Conservation (phyloP, 768 basidiomycete genomes). For the Rhodosporidiobolus sp. region DNA sequence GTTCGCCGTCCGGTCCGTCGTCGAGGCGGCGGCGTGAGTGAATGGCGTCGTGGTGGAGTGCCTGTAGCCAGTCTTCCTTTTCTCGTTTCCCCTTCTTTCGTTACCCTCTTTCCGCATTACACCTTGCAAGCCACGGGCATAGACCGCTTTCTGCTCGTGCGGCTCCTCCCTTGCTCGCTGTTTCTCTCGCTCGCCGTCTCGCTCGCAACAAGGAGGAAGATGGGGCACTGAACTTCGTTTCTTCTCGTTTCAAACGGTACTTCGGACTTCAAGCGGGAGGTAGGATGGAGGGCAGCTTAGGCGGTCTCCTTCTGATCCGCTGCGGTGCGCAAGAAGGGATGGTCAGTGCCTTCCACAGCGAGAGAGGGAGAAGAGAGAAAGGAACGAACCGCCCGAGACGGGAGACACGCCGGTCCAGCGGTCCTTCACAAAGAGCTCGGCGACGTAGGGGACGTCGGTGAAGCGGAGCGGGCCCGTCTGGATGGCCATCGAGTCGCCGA, state of each 20-base stretch:
- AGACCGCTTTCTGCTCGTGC: too few species aligned
- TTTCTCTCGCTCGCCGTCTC: too few species aligned
- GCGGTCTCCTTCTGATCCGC: slow-evolving; percentile 29
- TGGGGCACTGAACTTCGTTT: too few species aligned
- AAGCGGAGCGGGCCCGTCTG: slow-evolving; percentile 18
- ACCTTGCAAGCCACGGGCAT: too few species aligned
- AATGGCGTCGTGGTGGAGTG: not conserved
- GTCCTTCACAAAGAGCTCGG: slow-evolving; percentile 25
- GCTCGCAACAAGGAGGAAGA: too few species aligned
- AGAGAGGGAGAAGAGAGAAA: not conserved
- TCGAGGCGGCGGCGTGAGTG: slow-evolving; percentile 24
- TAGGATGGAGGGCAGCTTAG: not conserved
- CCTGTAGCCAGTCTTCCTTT: not conserved
- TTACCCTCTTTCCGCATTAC: too few species aligned
- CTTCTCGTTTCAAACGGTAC: too few species aligned
- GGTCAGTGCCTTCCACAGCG: not conserved
- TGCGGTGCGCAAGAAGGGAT: not conserved
- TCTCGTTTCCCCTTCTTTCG: not conserved
- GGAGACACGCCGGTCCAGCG: slow-evolving; percentile 17
- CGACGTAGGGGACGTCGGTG: slow-evolving; percentile 23
- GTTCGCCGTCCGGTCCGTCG: slow-evolving; percentile 63
- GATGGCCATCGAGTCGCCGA: slow-evolving; percentile 20
- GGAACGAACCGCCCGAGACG: slow-evolving; percentile 13
- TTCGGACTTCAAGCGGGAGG: not conserved
- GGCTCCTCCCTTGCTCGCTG: too few species aligned